Percentiles rank a stretch among this genome's conserved stretches.
Conservation (phyloP, 2,329 filamentous ascomycete genomes). For the Paraphaeosphaeria sporulosa region DNA sequence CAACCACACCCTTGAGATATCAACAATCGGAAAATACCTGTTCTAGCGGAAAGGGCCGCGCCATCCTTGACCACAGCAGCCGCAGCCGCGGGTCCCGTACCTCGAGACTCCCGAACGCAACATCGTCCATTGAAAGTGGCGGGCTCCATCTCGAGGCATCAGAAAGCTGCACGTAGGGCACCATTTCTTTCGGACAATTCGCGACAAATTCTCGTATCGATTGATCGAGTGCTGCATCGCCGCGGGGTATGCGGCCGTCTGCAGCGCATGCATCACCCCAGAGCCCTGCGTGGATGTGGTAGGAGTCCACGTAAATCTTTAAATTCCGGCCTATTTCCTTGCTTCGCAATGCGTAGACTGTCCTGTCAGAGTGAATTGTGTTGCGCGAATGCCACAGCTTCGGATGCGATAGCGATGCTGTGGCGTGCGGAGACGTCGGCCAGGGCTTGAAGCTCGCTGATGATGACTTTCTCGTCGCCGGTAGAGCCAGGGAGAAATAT, state of each 20-base stretch:
- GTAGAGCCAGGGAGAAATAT: slow-evolving; percentile 6
- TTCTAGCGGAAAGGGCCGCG: slow-evolving; percentile 9
- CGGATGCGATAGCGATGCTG: slow-evolving; percentile 3
- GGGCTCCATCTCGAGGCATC: slow-evolving; percentile 6
- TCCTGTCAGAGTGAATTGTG: slow-evolving; percentile 9
- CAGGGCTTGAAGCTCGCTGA: slow-evolving; percentile 4
- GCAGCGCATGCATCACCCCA: slow-evolving; percentile 7
- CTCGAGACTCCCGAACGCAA: slow-evolving; percentile 3
- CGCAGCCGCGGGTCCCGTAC: slow-evolving; percentile 1
- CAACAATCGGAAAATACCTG: slow-evolving; percentile 8
- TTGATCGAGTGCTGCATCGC: not conserved
- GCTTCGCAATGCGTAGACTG: slow-evolving; percentile 7
- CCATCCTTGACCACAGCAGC: slow-evolving; percentile 5
- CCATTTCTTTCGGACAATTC: slow-evolving; percentile 3
- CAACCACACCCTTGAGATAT: not conserved
- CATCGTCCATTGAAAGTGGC: slow-evolving; percentile 2
- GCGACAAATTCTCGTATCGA: slow-evolving; percentile 4
- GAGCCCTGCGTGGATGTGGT: slow-evolving; percentile 6
- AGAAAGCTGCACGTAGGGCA: slow-evolving; percentile 7
- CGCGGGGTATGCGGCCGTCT: not conserved
- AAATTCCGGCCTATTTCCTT: slow-evolving; percentile 2
- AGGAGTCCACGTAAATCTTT: slow-evolving; percentile 7
- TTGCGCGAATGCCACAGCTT: slow-evolving; percentile 1
- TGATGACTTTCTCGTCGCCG: slow-evolving; percentile 1
- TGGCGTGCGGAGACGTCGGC: slow-evolving; percentile 4